phyloP scores from a whole-genome alignment of 1,284 basidiomycete genomes.

The Cutaneotrichosporon cutaneum region DNA sequence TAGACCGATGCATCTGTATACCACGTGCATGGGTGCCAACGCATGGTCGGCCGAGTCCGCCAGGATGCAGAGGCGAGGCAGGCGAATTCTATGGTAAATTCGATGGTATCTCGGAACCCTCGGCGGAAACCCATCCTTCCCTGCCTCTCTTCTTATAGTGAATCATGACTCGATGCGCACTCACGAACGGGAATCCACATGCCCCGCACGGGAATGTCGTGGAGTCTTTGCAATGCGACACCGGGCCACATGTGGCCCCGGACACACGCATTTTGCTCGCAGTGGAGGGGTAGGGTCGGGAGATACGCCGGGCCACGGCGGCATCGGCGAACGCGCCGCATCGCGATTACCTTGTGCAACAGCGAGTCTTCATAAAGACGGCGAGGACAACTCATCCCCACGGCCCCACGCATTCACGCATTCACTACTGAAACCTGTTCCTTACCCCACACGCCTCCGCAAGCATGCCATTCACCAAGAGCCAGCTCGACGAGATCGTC shows the following conservation, averaged over 20 bases:
- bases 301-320: background rate
- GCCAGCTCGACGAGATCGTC: slow-evolving; percentile 27
- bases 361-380: background rate
- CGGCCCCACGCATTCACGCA: background rate
- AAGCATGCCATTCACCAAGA: slow-evolving; percentile 25
- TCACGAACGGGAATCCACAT: background rate
- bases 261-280: too few relatives aligned
- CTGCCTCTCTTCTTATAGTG: background rate
- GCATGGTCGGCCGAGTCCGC: background rate
- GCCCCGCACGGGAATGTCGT: background rate
- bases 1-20: slow-evolving; percentile 15
- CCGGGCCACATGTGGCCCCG: background rate
- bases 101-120: background rate
- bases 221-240: background rate
- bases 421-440: background rate
- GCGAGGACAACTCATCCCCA: background rate
- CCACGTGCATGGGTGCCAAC: background rate
- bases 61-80: too few relatives aligned
- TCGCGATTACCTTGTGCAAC: background rate
- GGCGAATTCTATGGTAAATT: too few relatives aligned
- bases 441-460: background rate
- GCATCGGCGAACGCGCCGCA: slow-evolving; percentile 1
- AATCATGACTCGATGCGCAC: too few relatives aligned
- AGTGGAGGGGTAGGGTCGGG: too few relatives aligned
- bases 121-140: too few relatives aligned